phyloP scores from a whole-genome alignment of 768 basidiomycete genomes.

The Hortiboletus campestris region DNA sequence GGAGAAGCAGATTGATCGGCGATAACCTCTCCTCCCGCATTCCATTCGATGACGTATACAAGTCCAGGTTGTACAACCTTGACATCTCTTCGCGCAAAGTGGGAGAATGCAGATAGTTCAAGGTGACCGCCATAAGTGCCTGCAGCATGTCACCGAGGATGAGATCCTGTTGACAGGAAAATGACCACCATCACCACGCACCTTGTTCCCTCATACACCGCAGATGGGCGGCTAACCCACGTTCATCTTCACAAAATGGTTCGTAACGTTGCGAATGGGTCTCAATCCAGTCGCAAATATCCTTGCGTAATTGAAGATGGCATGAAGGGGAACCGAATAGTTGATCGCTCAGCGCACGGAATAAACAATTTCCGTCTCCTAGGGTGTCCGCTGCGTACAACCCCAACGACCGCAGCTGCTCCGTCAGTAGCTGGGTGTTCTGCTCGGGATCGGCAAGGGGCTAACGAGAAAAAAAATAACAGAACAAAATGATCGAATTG shows the following conservation, averaged over 20 bases:
- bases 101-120: constrained; percentile 90
- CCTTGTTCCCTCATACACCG: constrained; percentile 78
- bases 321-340: constrained; percentile 70
- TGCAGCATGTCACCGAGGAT: constrained; percentile 27
- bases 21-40: constrained; percentile 50
- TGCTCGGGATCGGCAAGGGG: constrained; percentile 58
- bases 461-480: constrained; percentile 14
- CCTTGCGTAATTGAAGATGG: constrained; percentile 65
- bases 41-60: constrained; percentile 87
- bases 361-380: constrained; percentile 93
- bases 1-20: constrained; percentile 27
- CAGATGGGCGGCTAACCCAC: constrained; percentile 72
- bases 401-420: constrained; percentile 74
- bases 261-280: constrained; percentile 69
- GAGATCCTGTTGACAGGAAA: background rate
- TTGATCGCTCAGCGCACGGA: constrained; percentile 88
- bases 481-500: constrained; percentile 12
- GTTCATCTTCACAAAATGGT: constrained; percentile 84
- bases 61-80: constrained; percentile 93
- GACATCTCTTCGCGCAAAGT: constrained; percentile 72
- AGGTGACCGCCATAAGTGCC: constrained; percentile 92
- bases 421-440: constrained; percentile 63
- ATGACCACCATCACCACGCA: constrained; percentile 30
- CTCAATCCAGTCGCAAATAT: constrained; percentile 83
- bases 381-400: constrained; percentile 85